Evolutionary conservation across 257 asterid species (phyloP).

Genomic region (Solanum chmielewskii): DNA sequence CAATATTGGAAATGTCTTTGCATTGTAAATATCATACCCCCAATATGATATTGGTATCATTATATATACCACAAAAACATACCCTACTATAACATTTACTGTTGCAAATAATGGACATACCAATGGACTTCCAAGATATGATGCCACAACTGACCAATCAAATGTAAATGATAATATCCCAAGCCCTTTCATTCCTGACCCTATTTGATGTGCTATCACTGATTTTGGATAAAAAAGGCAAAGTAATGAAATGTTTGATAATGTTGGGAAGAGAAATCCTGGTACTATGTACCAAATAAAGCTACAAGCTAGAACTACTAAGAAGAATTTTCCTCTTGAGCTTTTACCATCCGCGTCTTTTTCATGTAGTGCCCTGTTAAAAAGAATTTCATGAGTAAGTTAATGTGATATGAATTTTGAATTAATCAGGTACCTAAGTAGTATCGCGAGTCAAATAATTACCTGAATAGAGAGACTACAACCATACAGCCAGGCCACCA

Average conservation of each 20-base stretch:
- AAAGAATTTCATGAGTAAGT: neutral
- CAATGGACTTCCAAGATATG: neutral
- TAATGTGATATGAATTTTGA: neutral
- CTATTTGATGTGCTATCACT: neutral
- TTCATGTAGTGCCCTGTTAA: neutral
- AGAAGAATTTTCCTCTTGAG: neutral
- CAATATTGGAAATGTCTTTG: neutral
- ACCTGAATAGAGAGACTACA: neutral
- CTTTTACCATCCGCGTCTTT: neutral
- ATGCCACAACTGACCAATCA: neutral
- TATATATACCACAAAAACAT: neutral
- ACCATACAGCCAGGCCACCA: constrained; percentile 1
- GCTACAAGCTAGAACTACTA: neutral
- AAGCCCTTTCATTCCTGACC: constrained; percentile 1
- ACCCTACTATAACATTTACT: neutral
- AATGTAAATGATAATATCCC: neutral
- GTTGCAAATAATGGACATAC: neutral
- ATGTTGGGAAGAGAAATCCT: neutral
- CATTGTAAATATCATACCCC: neutral
- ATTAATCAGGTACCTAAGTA: neutral
- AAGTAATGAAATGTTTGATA: neutral
- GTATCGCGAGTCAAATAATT: neutral
- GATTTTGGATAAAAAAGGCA: neutral
- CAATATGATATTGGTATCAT: neutral
- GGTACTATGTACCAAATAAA: constrained; percentile 3